Conservation (phyloP, 2,329 filamentous ascomycete species). For the Talaromyces sp. region DNA sequence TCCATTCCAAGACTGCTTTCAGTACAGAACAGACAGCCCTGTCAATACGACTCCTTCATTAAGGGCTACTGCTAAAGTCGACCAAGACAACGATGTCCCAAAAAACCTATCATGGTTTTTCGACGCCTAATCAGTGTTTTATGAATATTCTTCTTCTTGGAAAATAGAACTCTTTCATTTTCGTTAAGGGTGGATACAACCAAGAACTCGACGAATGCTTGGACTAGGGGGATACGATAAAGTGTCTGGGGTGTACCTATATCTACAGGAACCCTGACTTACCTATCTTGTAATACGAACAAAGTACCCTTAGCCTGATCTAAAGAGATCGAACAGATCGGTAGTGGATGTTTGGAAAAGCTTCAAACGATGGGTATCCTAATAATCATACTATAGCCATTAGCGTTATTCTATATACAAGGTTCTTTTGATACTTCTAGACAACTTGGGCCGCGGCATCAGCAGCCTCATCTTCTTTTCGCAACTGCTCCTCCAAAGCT, state of each 20-base stretch:
- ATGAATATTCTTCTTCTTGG: background rate
- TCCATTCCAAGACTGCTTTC: background rate
- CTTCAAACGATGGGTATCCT: slow-evolving; percentile 12
- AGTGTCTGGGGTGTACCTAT: background rate
- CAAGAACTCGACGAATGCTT: background rate
- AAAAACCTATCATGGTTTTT: background rate
- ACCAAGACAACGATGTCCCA: background rate
- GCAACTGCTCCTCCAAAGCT: slow-evolving; percentile 53
- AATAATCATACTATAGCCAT: background rate
- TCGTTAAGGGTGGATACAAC: background rate
- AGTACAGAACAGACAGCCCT: background rate
- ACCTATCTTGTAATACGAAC: background rate
- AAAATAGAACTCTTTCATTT: background rate
- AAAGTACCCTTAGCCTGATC: background rate
- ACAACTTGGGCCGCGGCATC: slow-evolving; percentile 29
- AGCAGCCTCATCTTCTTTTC: slow-evolving; percentile 47
- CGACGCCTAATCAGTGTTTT: background rate
- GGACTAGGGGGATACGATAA: background rate
- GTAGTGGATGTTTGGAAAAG: background rate
- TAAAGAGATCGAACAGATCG: background rate
- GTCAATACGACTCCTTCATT: background rate
- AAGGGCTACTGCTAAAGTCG: background rate
- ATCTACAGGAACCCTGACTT: background rate
- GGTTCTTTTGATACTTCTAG: slow-evolving; percentile 1
- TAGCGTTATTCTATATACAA: slow-evolving; percentile 6